Evolutionary conservation across 140 eudicot genomes (phyloP), one percentile per base, ranked within the genome.

Genomic region (Bidens hawaiensis): DNA sequence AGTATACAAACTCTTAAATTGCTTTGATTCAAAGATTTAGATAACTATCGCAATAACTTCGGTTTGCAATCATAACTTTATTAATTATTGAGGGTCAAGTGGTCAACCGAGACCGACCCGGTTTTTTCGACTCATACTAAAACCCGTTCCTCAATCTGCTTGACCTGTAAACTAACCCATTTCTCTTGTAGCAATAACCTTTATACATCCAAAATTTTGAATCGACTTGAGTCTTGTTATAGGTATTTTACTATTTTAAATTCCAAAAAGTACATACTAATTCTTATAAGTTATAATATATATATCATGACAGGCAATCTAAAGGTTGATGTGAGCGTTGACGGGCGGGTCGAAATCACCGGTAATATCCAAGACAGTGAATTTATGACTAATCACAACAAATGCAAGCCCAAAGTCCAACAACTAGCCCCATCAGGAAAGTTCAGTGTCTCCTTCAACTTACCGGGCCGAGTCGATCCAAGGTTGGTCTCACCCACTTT

Each of bases 391-490:
- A 70, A 57, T 28, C 55, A 72, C 45, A 72, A 55, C 40, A 74
- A 42, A 2, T 85, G 58, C 75, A 80, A 72, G 46, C 71, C 82
- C 75, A 81, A 70, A 67, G 64, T 75, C n/a, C 85, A 81, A 61
- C 80, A 81, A 49, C 79, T 78, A 10, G 73, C 75, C 30, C 83
- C 83, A n/a, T 61, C 79, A 21, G 88, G 88, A 47, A 71, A 49
- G 31, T 85, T 85, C 81, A 57, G 65, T 26, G 27, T 85, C 4
- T 66, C 76, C 7, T 85, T 85, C 55, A 69, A 74, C 70, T 67
- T 85, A 52, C 94, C 94, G 1, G 94, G 88, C 15, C 83, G 81
- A 3, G 79, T 85, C 7, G 94, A 85, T 65, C 78, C 94, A 1
- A 73, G 94, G 77, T 51, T 81, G 48, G 62, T 63, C 46, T 25